These are phyloP conservation scores for Aspergillus neoniger DNA, from an alignment of 2,329 filamentous ascomycete species.

Conservation along the genomic window DNA sequence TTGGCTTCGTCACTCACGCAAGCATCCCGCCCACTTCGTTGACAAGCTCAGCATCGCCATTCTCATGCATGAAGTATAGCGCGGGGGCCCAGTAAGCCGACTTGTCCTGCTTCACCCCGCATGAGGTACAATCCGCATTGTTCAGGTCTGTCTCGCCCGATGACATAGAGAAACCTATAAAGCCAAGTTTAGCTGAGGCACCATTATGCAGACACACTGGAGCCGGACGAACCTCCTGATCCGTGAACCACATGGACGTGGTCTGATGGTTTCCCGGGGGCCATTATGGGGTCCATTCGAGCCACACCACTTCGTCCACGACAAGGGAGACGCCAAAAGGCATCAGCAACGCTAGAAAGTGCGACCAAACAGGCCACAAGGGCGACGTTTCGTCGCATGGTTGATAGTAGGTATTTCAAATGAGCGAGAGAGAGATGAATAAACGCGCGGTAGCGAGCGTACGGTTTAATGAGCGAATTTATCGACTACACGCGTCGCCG, in stretches of 20 bases:
- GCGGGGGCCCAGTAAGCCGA: slow-evolving; percentile 86
- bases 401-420: slow-evolving; percentile 17
- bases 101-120: slow-evolving; percentile 75
- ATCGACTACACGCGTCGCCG: slow-evolving; percentile 20
- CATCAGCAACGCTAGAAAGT: slow-evolving; percentile 49
- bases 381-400: slow-evolving; percentile 19
- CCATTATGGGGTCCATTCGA: slow-evolving; percentile 75
- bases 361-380: slow-evolving; percentile 32
- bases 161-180: slow-evolving; percentile 65
- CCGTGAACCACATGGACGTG: slow-evolving; percentile 79
- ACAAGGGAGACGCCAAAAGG: slow-evolving; percentile 91
- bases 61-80: slow-evolving; percentile 73
- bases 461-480: slow-evolving; percentile 11
- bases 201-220: neutral
- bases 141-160: slow-evolving; percentile 61
- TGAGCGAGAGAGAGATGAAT: slow-evolving; percentile 17
- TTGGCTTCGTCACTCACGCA: slow-evolving; percentile 60
- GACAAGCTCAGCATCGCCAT: slow-evolving; percentile 69
- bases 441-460: slow-evolving; percentile 17
- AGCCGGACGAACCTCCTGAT: slow-evolving; percentile 65
- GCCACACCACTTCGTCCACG: slow-evolving; percentile 68
- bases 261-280: slow-evolving; percentile 58
- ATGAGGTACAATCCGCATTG: slow-evolving; percentile 73
- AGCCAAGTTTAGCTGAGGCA: slow-evolving; percentile 13
- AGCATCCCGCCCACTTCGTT: slow-evolving; percentile 79